Base-by-base conservation (phyloP, 495 filamentous ascomycete species). In the Podospora sp. region DNA sequence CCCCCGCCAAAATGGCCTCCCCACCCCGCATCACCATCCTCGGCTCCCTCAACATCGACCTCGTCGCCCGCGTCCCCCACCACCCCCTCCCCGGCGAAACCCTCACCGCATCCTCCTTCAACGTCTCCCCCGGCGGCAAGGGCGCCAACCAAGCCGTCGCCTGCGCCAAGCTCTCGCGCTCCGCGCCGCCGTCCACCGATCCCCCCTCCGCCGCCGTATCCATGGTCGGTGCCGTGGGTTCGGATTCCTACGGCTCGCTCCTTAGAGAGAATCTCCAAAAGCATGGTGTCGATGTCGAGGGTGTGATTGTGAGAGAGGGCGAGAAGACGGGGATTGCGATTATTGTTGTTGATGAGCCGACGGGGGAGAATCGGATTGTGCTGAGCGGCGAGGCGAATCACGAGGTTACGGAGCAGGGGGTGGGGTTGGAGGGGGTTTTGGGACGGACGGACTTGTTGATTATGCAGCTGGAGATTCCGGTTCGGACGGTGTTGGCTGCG, bases 101-200 rank as follows among this genome's bases (percentile, higher is more conserved):
- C 4, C 85, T 99, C 49, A 94, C 90, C 2, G 83, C 92, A n/a
- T 83, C 80, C 62, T 86, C 87, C 6, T 96, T 95, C 82, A 82
- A 85, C 74, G 91, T 87, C 51, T 93, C 90, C 58, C 87, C 89
- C 16, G 95, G 95, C 63, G 95, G 95, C 51, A 99, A 99, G 80
- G 95, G 95, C 67, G 92, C 93, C 36, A 99, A 99, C 82, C 95
- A 98, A 80, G 93, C 93, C 55, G 91, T 97, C 51, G 94, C 94
- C 7, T 85, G 88, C 65, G 78, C 79, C 27, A 82, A 83, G 68
- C 76, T 82, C 9, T 85, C 83, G 0, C 80, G 79, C n/a, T 33
- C 63, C 74, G 6, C 69, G 73, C n/a, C 74, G 68, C n/a, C 58
- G 59, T 20, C 65, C 73, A 9, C 69, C 77, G 6, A 72, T 71